These are phyloP conservation scores for Lumnitzera littorea DNA, from an alignment of 345 rosid genomes.

Conservation along the genomic window DNA sequence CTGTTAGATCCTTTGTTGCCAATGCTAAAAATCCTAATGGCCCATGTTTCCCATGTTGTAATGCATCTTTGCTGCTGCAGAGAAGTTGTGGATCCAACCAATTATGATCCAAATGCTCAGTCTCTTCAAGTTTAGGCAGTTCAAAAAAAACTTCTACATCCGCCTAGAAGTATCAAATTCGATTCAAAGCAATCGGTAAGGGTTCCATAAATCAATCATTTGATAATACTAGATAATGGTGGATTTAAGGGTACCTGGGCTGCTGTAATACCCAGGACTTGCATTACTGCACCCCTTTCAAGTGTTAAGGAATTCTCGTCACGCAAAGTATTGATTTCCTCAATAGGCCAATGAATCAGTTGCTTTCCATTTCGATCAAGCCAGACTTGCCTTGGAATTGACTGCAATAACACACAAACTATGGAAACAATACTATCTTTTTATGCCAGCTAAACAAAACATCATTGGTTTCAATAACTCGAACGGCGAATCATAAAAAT, in stretches of 20 bases:
- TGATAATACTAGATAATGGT: background rate
- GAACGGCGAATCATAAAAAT: slow-evolving; percentile 14
- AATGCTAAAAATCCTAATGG: slow-evolving; percentile 59
- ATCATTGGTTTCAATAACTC: background rate
- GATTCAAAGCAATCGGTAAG: too few species aligned
- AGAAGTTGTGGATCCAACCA: slow-evolving; percentile 49
- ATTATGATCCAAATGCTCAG: slow-evolving; percentile 41
- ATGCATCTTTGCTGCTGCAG: slow-evolving; percentile 37
- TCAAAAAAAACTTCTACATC: slow-evolving; percentile 57
- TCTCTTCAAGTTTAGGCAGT: slow-evolving; percentile 33
- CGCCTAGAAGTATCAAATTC: slow-evolving; percentile 21
- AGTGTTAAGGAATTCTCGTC: slow-evolving; percentile 17
- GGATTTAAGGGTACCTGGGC: slow-evolving; percentile 21
- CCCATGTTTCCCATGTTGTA: slow-evolving; percentile 36
- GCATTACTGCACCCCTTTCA: slow-evolving; percentile 22
- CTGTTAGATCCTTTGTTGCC: slow-evolving; percentile 42
- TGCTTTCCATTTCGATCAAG: slow-evolving; percentile 46
- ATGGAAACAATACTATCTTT: too few species aligned
- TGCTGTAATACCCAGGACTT: slow-evolving; percentile 45
- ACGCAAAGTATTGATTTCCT: slow-evolving; percentile 40
- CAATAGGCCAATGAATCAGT: slow-evolving; percentile 59
- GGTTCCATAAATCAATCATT: background rate
- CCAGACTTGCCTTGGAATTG: slow-evolving; percentile 55
- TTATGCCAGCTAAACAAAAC: too few species aligned
- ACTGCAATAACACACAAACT: slow-evolving; percentile 36